Evolutionary conservation across 306 rosid species (phyloP).

Genomic region (Nissolia schottii): DNA sequence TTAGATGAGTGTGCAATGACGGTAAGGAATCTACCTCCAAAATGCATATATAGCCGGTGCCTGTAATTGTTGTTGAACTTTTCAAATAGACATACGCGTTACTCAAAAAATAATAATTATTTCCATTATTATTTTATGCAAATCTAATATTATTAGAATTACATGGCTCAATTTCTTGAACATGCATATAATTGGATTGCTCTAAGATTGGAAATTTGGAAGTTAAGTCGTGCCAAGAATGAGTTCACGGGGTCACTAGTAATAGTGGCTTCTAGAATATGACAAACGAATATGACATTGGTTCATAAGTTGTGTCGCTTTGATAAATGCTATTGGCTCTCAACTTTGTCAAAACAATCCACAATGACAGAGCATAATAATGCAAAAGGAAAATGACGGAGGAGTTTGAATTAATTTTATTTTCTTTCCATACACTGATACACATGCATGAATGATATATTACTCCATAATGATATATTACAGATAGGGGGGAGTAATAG

Average conservation of each 20-base stretch:
- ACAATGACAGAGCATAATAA: neutral
- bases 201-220: neutral
- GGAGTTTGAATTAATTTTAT: too few relatives aligned
- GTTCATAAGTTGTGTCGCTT: neutral
- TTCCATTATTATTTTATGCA: too few relatives aligned
- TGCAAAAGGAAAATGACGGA: neutral
- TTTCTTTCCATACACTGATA: too few relatives aligned
- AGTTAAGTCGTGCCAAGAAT: constrained; percentile 24
- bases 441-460: too few relatives aligned
- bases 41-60: neutral
- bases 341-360: neutral
- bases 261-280: too few relatives aligned
- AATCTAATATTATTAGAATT: too few relatives aligned
- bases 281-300: neutral
- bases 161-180: neutral
- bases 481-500: too few relatives aligned
- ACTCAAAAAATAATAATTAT: neutral
- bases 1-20: neutral
- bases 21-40: neutral
- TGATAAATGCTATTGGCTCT: neutral
- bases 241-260: constrained; percentile 10
- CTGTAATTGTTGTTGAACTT: neutral
- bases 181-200: neutral
- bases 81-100: neutral
- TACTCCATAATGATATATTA: too few relatives aligned